A percentile compares a stretch with the other conserved stretches of the same genome.
phyloP scores from a whole-genome alignment of 352 stramenopile species.

The Peronospora belbahrii region DNA sequence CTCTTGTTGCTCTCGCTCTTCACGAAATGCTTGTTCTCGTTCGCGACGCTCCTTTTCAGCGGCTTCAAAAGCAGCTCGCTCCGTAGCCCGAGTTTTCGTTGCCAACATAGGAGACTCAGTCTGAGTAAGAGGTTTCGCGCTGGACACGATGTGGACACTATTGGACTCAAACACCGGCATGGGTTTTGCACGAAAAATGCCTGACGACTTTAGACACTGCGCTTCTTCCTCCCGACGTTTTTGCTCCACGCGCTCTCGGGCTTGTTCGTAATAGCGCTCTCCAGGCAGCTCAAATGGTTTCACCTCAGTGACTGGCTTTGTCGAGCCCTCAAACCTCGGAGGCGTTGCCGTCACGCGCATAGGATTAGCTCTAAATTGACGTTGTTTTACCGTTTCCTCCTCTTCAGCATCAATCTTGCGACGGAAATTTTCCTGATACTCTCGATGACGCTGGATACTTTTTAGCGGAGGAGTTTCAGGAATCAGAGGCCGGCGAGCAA shows the following conservation, averaged over 20 bases:
- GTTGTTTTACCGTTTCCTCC: conserved; percentile 43
- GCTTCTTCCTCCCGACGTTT: conserved; percentile 55
- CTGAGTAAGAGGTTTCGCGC: conserved; percentile 32
- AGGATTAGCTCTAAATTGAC: conserved; percentile 63
- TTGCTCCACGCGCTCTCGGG: conserved; percentile 48
- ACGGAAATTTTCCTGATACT: conserved; percentile 69
- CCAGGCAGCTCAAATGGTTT: conserved; percentile 54
- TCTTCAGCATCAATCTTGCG: conserved; percentile 50
- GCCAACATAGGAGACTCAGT: conserved; percentile 51
- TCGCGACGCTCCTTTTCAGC: conserved; percentile 60
- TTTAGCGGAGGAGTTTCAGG: conserved; percentile 67
- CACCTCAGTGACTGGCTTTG: conserved; percentile 62
- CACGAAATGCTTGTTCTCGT: conserved; percentile 51
- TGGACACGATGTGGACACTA: conserved; percentile 25
- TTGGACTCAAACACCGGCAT: conserved; percentile 47
- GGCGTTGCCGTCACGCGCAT: conserved; percentile 52
- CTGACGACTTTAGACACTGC: conserved; percentile 22
- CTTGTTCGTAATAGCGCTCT: conserved; percentile 48
- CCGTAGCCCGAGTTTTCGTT: conserved; percentile 47
- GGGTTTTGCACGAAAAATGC: conserved; percentile 53
- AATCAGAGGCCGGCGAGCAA: conserved; percentile 35
- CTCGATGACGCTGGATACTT: conserved; percentile 57
- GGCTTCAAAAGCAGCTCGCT: conserved; percentile 60
- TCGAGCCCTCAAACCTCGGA: conserved; percentile 55
- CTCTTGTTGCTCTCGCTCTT: conserved; percentile 43